A percentile compares a stretch with the other conserved stretches of the same genome.
Evolutionary conservation across 2,329 filamentous ascomycete genomes (phyloP).

Genomic region (Camillea tinctor): DNA sequence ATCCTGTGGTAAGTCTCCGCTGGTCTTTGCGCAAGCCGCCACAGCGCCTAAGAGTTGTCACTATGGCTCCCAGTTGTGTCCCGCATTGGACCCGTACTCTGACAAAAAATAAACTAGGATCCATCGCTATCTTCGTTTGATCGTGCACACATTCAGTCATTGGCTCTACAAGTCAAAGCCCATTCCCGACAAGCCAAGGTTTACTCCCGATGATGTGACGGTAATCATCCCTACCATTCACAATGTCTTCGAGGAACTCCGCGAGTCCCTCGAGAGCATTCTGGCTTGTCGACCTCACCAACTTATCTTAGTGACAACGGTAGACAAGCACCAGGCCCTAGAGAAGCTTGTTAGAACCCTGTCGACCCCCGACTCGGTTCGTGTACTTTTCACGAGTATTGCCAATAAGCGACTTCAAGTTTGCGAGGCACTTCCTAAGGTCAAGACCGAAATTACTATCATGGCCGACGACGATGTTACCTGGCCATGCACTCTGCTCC

Average conservation of each 20-base stretch:
- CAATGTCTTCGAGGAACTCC: slow-evolving; percentile 79
- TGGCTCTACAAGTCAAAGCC: slow-evolving; percentile 85
- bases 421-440: slow-evolving; percentile 83
- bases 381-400: slow-evolving; percentile 74
- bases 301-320: slow-evolving; percentile 84
- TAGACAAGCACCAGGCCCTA: slow-evolving; percentile 70
- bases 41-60: background rate
- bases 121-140: slow-evolving; percentile 81
- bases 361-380: slow-evolving; percentile 56
- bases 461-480: slow-evolving; percentile 96
- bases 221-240: slow-evolving; percentile 93
- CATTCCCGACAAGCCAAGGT: slow-evolving; percentile 75
- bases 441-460: slow-evolving; percentile 79
- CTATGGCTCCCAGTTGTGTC: background rate
- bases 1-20: slow-evolving; percentile 45
- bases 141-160: slow-evolving; percentile 83
- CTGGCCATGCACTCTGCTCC: slow-evolving; percentile 81
- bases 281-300: slow-evolving; percentile 67
- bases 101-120: slow-evolving; percentile 52
- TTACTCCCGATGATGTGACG: slow-evolving; percentile 81
- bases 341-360: slow-evolving; percentile 64
- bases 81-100: slow-evolving; percentile 11
- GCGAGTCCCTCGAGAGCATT: slow-evolving; percentile 76
- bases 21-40: background rate
- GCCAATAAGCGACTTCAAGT: slow-evolving; percentile 96